A percentile compares a stretch with the other conserved stretches of the same genome.
Evolutionary conservation across 2,329 filamentous ascomycete species (phyloP).

Genomic region (Hymenoscyphus linearis): DNA sequence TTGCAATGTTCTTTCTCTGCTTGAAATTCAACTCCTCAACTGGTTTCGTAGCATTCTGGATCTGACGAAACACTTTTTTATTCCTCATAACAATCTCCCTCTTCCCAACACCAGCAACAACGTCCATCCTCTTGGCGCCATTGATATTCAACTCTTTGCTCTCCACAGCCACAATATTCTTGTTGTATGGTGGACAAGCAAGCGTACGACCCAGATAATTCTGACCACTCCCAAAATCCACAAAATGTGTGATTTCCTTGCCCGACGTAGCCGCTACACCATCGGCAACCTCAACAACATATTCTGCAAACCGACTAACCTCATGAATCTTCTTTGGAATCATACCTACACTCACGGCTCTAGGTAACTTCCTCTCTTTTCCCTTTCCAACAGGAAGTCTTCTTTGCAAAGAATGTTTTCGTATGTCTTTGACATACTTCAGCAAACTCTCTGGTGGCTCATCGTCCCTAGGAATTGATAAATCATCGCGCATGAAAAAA

Average conservation of each 20-base stretch:
- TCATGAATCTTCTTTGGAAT: conserved; percentile 94
- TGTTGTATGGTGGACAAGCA: conserved; percentile 79
- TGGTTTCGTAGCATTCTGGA: conserved; percentile 31
- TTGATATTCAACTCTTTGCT: conserved; percentile 80
- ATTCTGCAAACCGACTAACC: conserved; percentile 84
- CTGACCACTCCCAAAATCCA: conserved; percentile 95
- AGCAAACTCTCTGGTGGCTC: conserved; percentile 47
- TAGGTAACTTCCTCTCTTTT: conserved; percentile 55
- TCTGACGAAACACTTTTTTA: conserved; percentile 66
- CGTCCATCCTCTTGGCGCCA: conserved; percentile 77
- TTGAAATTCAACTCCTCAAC: conserved; percentile 40
- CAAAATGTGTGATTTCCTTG: conserved; percentile 70
- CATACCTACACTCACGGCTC: conserved; percentile 81
- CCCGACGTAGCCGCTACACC: conserved; percentile 54
- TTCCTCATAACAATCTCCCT: conserved; percentile 72
- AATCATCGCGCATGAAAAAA: conserved; percentile 72
- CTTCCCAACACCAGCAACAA: conserved; percentile 70
- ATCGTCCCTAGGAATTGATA: conserved; percentile 37
- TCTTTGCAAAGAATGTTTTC: conserved; percentile 62
- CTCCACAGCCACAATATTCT: conserved; percentile 86
- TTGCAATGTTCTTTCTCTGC: conserved; percentile 34
- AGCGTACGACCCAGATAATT: conserved; percentile 90
- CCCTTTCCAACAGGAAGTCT: conserved; percentile 45
- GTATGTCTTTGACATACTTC: conserved; percentile 66
- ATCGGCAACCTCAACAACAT: conserved; percentile 58